Conservation (phyloP, 768 basidiomycete species). For the Mycena olivaceomarginata region DNA sequence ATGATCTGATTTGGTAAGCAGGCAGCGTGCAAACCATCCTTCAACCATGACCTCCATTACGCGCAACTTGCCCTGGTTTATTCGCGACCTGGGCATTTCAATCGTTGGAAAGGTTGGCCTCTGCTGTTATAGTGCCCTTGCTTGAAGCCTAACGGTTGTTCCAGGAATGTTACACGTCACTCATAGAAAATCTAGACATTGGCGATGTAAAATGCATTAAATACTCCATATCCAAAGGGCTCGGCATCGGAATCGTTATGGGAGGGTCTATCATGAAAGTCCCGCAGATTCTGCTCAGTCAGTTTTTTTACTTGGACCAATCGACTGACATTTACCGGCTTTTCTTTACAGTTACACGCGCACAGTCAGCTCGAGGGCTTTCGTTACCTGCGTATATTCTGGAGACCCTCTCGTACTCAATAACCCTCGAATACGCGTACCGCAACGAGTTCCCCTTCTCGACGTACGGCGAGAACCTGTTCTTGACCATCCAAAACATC, state of each 20-base stretch:
- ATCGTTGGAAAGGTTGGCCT: slow-evolving; percentile 85
- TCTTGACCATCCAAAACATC: slow-evolving; percentile 93
- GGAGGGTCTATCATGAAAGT: slow-evolving; percentile 98
- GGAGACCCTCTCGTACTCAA: slow-evolving; percentile 93
- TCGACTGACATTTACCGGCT: slow-evolving; percentile 14
- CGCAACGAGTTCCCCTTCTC: slow-evolving; percentile 94
- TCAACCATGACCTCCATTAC: slow-evolving; percentile 84
- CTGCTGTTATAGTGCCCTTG: background rate
- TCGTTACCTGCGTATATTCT: slow-evolving; percentile 92
- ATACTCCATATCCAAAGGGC: slow-evolving; percentile 92
- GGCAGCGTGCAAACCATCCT: slow-evolving; percentile 17
- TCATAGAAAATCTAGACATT: slow-evolving; percentile 91
- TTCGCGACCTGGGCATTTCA: slow-evolving; percentile 87
- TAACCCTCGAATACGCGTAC: slow-evolving; percentile 91
- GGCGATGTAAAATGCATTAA: slow-evolving; percentile 89
- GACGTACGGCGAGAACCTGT: slow-evolving; percentile 98
- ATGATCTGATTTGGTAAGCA: background rate
- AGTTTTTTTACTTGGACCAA: background rate
- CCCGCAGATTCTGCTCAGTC: slow-evolving; percentile 92
- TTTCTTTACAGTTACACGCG: slow-evolving; percentile 64
- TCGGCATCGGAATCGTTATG: slow-evolving; percentile 94
- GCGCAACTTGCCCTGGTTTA: slow-evolving; percentile 89
- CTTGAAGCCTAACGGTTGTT: slow-evolving; percentile 22
- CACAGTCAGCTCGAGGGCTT: slow-evolving; percentile 89
- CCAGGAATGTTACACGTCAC: slow-evolving; percentile 93